Percentiles rank a stretch among this genome's conserved stretches.
These are phyloP conservation scores for Aspergillus pseudoglaucus DNA, from an alignment of 2,329 filamentous ascomycete species.

Conservation along the genomic window DNA sequence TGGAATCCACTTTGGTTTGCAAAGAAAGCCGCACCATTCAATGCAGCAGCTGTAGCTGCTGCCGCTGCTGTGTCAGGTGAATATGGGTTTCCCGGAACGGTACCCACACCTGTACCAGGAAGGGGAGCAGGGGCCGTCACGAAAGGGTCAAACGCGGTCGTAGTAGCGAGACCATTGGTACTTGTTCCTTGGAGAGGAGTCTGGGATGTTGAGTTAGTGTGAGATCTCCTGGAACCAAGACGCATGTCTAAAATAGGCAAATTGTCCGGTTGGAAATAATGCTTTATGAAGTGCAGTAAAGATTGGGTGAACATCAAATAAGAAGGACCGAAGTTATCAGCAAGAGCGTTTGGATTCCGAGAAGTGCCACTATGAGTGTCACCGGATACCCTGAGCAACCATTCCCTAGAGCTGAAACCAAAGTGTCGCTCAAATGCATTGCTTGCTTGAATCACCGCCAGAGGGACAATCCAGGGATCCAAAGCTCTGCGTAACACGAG, in stretches of 20 bases:
- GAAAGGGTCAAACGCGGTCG: constrained; percentile 58
- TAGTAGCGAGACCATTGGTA: constrained; percentile 45
- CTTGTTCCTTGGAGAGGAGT: constrained; percentile 40
- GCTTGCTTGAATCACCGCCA: no score
- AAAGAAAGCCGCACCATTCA: constrained; percentile 63
- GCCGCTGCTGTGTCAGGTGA: constrained; percentile 56
- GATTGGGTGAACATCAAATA: constrained; percentile 3
- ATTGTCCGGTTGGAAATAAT: constrained; percentile 1
- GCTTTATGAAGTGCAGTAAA: constrained; percentile 3
- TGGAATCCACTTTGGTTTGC: constrained; percentile 52
- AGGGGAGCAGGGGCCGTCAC: constrained; percentile 51
- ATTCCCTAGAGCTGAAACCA: not conserved
- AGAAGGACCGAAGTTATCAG: constrained; percentile 15
- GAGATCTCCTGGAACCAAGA: not conserved
- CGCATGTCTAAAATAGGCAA: constrained; percentile 7
- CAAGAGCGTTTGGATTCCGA: constrained; percentile 18
- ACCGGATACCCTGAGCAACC: not conserved
- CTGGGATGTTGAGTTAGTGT: constrained; percentile 19
- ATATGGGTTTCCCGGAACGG: constrained; percentile 65
- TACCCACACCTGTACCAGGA: constrained; percentile 39
- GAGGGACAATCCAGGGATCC: no score
- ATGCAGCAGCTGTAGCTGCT: constrained; percentile 25
- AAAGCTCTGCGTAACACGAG: not conserved
- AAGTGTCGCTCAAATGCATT: no score
- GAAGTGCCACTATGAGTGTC: constrained; percentile 5